phyloP scores from a whole-genome alignment of 2,329 filamentous ascomycete species.

The Pyrenophora tritici-repentis region DNA sequence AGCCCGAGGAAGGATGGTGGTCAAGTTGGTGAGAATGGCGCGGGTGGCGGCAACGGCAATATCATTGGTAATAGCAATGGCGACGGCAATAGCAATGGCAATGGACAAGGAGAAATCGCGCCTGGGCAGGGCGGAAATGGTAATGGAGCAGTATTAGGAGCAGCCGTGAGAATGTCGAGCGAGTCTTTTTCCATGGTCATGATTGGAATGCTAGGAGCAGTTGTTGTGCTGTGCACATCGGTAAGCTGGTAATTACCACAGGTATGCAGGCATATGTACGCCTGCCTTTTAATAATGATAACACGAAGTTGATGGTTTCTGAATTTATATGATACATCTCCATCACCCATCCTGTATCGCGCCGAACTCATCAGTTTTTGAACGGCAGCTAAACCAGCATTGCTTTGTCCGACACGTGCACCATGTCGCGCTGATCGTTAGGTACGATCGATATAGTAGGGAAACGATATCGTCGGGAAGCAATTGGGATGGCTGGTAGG shows the following conservation, averaged over 20 bases:
- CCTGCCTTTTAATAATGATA: not conserved
- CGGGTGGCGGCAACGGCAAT: constrained; percentile 24
- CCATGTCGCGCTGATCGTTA: constrained; percentile 15
- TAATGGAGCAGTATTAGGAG: constrained; percentile 8
- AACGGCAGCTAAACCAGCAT: constrained; percentile 6
- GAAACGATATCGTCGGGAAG: not conserved
- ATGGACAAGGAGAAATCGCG: constrained; percentile 17
- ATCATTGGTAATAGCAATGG: constrained; percentile 7
- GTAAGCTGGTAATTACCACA: constrained; percentile 6
- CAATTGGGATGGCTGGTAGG: not conserved
- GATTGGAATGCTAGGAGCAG: constrained; percentile 16
- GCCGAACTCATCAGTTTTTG: not conserved
- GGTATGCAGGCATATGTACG: too few species aligned
- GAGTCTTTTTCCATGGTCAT: constrained; percentile 16
- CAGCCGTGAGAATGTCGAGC: constrained; percentile 14
- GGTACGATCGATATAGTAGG: constrained; percentile 15
- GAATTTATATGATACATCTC: constrained; percentile 4
- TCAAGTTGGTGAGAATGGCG: constrained; percentile 29
- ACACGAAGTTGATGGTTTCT: too few species aligned
- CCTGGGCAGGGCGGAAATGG: not conserved
- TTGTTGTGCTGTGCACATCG: constrained; percentile 18
- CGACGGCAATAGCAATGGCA: constrained; percentile 5
- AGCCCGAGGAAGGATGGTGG: constrained; percentile 31
- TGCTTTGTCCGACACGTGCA: constrained; percentile 11
- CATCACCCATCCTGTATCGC: constrained; percentile 9